phyloP scores from a whole-genome alignment of 2,329 filamentous ascomycete genomes.

The Chaetomium globosum region DNA sequence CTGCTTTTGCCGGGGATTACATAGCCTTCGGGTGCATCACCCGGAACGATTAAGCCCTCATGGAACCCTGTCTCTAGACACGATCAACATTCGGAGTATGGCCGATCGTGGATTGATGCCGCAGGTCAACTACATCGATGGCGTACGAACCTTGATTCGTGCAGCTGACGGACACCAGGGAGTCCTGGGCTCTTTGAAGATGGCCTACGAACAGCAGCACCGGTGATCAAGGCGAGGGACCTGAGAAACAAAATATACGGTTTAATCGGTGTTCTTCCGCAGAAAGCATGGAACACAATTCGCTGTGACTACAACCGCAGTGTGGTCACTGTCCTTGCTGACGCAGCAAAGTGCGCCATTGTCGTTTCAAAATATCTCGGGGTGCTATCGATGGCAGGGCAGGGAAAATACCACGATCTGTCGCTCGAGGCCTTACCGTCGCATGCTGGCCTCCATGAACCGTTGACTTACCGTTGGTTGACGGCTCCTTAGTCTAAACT shows the following conservation, averaged over 20 bases:
- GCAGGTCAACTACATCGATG: neutral
- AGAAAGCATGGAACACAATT: neutral
- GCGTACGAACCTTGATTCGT: neutral
- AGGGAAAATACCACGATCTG: neutral
- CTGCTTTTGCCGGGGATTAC: neutral
- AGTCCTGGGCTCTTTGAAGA: neutral
- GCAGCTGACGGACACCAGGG: neutral
- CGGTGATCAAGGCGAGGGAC: neutral
- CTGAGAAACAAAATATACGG: neutral
- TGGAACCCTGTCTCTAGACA: no score
- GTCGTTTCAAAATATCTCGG: neutral
- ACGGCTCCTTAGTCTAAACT: no score
- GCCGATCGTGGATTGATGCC: no score
- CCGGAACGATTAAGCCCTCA: neutral
- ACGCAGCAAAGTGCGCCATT: neutral
- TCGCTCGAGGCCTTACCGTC: no score
- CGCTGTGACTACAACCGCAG: neutral
- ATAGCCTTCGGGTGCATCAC: neutral
- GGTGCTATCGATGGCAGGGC: neutral
- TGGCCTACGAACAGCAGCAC: neutral
- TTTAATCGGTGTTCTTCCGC: neutral
- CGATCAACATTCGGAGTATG: no score
- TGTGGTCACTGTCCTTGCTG: neutral
- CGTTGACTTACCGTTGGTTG: no score
- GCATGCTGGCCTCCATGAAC: no score